Evolutionary conservation across 2,329 filamentous ascomycete genomes (phyloP).

Genomic region (Penicillium sp.): DNA sequence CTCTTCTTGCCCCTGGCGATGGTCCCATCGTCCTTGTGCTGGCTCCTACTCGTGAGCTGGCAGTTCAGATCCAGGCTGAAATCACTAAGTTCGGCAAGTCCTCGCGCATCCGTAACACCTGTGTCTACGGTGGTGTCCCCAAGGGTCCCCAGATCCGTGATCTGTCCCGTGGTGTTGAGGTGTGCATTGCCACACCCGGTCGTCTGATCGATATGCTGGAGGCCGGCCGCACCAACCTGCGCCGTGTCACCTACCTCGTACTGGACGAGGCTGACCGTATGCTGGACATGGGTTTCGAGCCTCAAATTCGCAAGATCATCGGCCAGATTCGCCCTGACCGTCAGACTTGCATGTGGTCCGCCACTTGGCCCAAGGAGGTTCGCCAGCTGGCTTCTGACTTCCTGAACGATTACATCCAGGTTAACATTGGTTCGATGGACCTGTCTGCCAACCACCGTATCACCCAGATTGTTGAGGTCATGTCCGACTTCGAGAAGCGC

Average conservation of each 20-base stretch:
- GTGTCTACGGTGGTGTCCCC: conserved; percentile 97
- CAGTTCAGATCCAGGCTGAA: conserved; percentile 97
- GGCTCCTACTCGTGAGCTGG: conserved; percentile 93
- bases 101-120: conserved; percentile 96
- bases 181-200: conserved; percentile 96
- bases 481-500: conserved; percentile 95
- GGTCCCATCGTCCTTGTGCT: conserved; percentile 95
- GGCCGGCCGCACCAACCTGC: conserved; percentile 95
- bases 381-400: conserved; percentile 87
- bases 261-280: conserved; percentile 99
- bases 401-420: conserved; percentile 94
- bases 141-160: conserved; percentile 97
- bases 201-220: conserved; percentile 99
- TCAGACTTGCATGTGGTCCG: conserved; percentile 99
- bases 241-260: conserved; percentile 95
- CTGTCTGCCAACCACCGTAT: conserved; percentile 96
- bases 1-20: conserved; percentile 88
- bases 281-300: conserved; percentile 99
- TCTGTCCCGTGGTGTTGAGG: conserved; percentile 90
- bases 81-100: conserved; percentile 99
- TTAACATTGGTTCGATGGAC: conserved; percentile 96
- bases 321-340: conserved; percentile 95
- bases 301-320: conserved; percentile 98
- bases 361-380: conserved; percentile 98
- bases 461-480: conserved; percentile 94